A percentile compares a stretch with the other conserved stretches of the same genome.
phyloP scores from a whole-genome alignment of 352 stramenopile genomes.

The Elongisporangium anandrum region DNA sequence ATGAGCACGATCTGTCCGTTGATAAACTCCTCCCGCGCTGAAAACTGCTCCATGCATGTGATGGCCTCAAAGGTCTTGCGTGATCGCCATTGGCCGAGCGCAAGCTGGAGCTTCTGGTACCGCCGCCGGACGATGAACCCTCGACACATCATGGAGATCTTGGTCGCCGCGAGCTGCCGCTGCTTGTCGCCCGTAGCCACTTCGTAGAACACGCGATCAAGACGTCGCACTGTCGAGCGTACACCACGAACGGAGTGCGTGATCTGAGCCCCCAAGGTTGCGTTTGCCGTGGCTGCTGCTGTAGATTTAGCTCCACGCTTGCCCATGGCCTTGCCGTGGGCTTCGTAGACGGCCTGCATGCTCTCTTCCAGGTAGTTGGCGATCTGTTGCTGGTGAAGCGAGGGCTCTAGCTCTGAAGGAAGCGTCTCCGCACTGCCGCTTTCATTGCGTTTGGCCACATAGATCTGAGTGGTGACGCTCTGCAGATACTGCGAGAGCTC shows the following conservation, averaged over 20 bases:
- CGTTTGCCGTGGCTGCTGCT: slow-evolving; percentile 9
- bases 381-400: slow-evolving; percentile 31
- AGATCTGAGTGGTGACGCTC: slow-evolving; percentile 1
- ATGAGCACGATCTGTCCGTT: slow-evolving; percentile 43
- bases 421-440: background rate
- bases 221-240: slow-evolving; percentile 50
- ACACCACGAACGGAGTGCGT: slow-evolving; percentile 55
- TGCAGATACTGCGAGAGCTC: slow-evolving; percentile 23
- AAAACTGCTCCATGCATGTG: slow-evolving; percentile 58
- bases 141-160: slow-evolving; percentile 49
- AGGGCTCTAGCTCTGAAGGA: slow-evolving; percentile 5
- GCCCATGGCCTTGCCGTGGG: slow-evolving; percentile 3
- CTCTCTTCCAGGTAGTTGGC: slow-evolving; percentile 47
- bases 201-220: slow-evolving; percentile 78
- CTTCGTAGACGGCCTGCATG: slow-evolving; percentile 35
- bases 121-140: slow-evolving; percentile 46
- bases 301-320: background rate
- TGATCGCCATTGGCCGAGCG: slow-evolving; percentile 48
- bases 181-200: slow-evolving; percentile 71
- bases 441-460: slow-evolving; percentile 4
- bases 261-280: slow-evolving; percentile 42
- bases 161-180: slow-evolving; percentile 60
- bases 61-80: slow-evolving; percentile 37
- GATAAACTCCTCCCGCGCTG: slow-evolving; percentile 57
- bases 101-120: slow-evolving; percentile 31